Base-by-base conservation (phyloP, 305 asterid species). In the Rubia peregrina region DNA sequence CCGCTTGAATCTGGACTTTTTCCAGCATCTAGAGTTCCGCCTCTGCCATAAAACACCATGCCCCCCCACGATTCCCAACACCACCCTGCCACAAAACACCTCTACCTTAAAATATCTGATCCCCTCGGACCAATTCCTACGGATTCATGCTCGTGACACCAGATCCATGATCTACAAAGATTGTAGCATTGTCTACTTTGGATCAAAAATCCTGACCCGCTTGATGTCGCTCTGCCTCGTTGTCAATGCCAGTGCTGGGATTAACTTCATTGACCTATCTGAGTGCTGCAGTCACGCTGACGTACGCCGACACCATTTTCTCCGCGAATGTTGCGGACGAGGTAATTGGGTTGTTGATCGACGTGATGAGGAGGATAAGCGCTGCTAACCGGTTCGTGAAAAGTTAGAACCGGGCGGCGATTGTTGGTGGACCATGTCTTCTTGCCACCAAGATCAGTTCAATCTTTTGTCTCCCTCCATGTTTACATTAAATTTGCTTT, bases 311-410 rank as follows among this genome's bases (percentile, higher is more conserved):
- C 19, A 26, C 60, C 16, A 24, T 84, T 3, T 83, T 71, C 76
- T 90, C 92, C 14, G 82, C 69, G 0, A 91, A 90, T 49, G 91
- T 83, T 16, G 93, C 95, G 8, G 95, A 90, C 68, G 59, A 77
- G 6, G 91, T 93, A 3, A 90, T 85, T 63, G 97, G 90, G 70
- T 81, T 85, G 55, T 77, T 88, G 65, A 70, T 90, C 70, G 90
- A 85, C 53, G 87, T 87, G 14, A 21, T 81, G 46, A 83, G 95
- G 77, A 87, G 65, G 69, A 75, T 88, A 24, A 78, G 81, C 61
- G 75, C 83, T 53, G 87, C 77, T 5, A 49, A 88, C 72, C 76
- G 84, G 3, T 87, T 76, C 19, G 85, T 88, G 69, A 83, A 67
- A 14, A 49, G 55, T 33, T 88, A 91, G 48, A 33, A 61, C 38